A percentile compares a stretch with the other conserved stretches of the same genome.
These are phyloP conservation scores for Chytriomyces sp. DNA, from an alignment of 192 early-diverging fungal genomes.

Conservation along the genomic window DNA sequence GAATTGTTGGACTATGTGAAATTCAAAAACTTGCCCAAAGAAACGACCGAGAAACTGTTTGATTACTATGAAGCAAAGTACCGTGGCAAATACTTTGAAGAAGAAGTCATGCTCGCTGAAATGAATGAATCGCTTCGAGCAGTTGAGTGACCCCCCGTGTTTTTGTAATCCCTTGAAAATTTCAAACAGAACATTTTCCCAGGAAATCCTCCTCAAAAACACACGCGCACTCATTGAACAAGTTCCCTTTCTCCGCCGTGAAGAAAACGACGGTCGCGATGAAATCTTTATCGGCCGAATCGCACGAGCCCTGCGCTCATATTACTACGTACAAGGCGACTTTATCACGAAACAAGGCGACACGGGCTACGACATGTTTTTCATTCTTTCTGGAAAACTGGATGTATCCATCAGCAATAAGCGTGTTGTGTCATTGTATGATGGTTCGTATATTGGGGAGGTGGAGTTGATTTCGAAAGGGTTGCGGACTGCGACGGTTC, in stretches of 20 bases:
- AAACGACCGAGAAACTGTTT: constrained; percentile 19
- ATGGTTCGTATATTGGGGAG: constrained; percentile 39
- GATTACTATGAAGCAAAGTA: constrained; percentile 25
- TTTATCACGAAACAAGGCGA: constrained; percentile 34
- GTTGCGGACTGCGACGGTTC: constrained; percentile 2
- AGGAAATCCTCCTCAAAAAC: constrained; percentile 54
- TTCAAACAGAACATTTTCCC: no score
- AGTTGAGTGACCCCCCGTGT: neutral
- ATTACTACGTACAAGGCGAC: constrained; percentile 35
- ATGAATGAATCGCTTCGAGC: constrained; percentile 25
- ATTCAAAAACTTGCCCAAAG: constrained; percentile 12
- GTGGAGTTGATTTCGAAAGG: constrained; percentile 3
- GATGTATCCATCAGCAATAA: constrained; percentile 30
- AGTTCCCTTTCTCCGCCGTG: constrained; percentile 50
- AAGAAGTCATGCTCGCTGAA: constrained; percentile 2
- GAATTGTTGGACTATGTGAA: constrained; percentile 23
- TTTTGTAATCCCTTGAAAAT: constrained; percentile 1
- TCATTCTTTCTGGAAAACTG: constrained; percentile 38
- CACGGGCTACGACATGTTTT: constrained; percentile 29
- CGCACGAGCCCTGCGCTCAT: constrained; percentile 36
- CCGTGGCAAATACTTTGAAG: constrained; percentile 26
- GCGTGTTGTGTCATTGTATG: constrained; percentile 22
- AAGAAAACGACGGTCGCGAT: constrained; percentile 48
- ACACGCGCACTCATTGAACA: constrained; percentile 47
- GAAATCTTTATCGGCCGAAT: constrained; percentile 48